A percentile compares a stretch with the other conserved stretches of the same genome.
phyloP scores from a whole-genome alignment of 306 rosid species.

The Cucumis melo region DNA sequence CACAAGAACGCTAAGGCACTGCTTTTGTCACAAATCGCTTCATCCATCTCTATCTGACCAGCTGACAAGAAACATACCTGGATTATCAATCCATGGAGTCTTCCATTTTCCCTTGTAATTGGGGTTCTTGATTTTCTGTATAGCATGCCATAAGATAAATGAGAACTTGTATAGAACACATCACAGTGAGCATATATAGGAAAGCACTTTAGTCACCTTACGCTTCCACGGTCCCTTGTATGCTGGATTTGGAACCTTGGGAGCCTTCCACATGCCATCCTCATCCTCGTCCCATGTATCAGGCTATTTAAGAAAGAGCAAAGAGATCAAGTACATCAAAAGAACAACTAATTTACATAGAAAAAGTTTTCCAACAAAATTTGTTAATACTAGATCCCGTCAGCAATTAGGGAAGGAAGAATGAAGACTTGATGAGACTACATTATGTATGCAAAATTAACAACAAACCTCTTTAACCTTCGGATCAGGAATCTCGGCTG shows the following conservation, averaged over 20 bases:
- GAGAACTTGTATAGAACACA: slow-evolving; percentile 7
- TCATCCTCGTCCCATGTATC: slow-evolving; percentile 85
- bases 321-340: not conserved
- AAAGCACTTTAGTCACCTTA: slow-evolving; percentile 38
- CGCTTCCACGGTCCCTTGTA: slow-evolving; percentile 94
- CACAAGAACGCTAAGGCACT: not conserved
- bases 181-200: slow-evolving; percentile 1
- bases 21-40: not conserved
- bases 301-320: slow-evolving; percentile 38
- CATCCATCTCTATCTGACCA: not conserved
- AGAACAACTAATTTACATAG: not conserved
- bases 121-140: slow-evolving; percentile 91
- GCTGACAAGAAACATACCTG: slow-evolving; percentile 38
- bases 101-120: slow-evolving; percentile 95
- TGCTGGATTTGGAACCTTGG: slow-evolving; percentile 85
- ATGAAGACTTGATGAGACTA: not conserved
- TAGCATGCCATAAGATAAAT: slow-evolving; percentile 11
- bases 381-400: not conserved
- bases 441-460: not conserved
- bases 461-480: slow-evolving; percentile 58
- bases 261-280: slow-evolving; percentile 74
- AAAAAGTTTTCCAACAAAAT: not conserved
- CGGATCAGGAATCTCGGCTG: slow-evolving; percentile 80
- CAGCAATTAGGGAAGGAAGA: not conserved
- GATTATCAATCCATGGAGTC: slow-evolving; percentile 87